Conservation (phyloP, 306 rosid genomes). For the Clitoria ternatea region DNA sequence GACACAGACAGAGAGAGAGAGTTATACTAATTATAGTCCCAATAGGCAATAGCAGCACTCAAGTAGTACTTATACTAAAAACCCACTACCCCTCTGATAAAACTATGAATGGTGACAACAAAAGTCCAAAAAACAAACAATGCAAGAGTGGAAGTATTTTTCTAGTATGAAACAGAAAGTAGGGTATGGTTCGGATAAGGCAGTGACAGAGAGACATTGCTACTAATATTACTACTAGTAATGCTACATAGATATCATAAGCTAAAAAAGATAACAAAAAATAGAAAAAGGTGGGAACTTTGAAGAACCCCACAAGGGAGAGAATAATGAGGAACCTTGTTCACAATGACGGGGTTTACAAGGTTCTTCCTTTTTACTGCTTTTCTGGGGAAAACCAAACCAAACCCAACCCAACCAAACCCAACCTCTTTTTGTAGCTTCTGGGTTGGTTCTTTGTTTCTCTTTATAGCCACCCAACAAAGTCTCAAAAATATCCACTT, state of each 20-base stretch:
- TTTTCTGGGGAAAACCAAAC: slow-evolving; percentile 27
- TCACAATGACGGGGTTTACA: slow-evolving; percentile 67
- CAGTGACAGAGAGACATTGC: slow-evolving; percentile 10
- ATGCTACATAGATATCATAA: slow-evolving; percentile 40
- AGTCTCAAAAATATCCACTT: slow-evolving; percentile 18
- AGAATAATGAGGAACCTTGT: slow-evolving; percentile 64
- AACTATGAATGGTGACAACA: slow-evolving; percentile 48
- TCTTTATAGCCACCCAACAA: slow-evolving; percentile 26
- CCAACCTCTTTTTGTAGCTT: neutral
- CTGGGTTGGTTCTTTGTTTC: slow-evolving; percentile 2
- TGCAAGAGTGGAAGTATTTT: slow-evolving; percentile 21
- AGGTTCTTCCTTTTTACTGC: slow-evolving; percentile 30
- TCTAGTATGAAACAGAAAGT: slow-evolving; percentile 17
- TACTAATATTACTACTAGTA: slow-evolving; percentile 25
- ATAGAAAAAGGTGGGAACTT: slow-evolving; percentile 28
- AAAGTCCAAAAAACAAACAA: slow-evolving; percentile 32
- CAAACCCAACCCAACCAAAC: too few species aligned
- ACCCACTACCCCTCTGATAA: slow-evolving; percentile 47
- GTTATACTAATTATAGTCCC: neutral
- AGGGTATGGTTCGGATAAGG: slow-evolving; percentile 38
- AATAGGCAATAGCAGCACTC: slow-evolving; percentile 8
- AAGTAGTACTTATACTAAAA: slow-evolving; percentile 20
- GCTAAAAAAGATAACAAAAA: slow-evolving; percentile 18
- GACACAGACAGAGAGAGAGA: too few species aligned
- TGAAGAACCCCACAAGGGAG: slow-evolving; percentile 36